Evolutionary conservation across 208 protist genomes (phyloP).

Genomic region (Novymonas esmeraldas): DNA sequence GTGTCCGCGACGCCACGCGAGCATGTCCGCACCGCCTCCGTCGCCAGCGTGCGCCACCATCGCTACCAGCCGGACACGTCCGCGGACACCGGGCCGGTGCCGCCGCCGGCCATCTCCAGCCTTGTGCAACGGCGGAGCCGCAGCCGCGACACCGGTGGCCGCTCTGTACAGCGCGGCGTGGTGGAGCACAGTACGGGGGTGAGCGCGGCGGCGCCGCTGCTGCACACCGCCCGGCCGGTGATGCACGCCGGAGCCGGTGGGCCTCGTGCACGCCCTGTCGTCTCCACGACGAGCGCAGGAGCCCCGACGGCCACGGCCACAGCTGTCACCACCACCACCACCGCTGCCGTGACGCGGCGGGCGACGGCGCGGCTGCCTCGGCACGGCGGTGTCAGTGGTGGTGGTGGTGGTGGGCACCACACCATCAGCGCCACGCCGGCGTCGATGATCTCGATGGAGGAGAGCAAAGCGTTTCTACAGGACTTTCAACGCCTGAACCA

Average conservation of each 20-base stretch:
- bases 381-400: not conserved
- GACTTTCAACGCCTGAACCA: slow-evolving; percentile 33
- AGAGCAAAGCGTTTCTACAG: slow-evolving; percentile 20
- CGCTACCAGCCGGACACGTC: not conserved
- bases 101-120: not conserved
- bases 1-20: not conserved
- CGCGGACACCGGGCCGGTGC: not conserved
- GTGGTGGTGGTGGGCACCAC: not conserved
- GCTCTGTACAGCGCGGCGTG: not conserved
- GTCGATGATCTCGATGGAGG: slow-evolving; percentile 33
- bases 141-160: not conserved
- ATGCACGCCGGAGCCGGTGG: not conserved
- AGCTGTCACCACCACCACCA: too few relatives aligned
- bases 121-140: too few relatives aligned
- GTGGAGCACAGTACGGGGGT: too few relatives aligned
- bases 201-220: too few relatives aligned
- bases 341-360: not conserved
- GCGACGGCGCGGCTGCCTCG: not conserved
- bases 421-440: slow-evolving; percentile 15
- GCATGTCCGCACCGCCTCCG: slow-evolving; percentile 6
- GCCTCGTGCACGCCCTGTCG: slow-evolving; percentile 1
- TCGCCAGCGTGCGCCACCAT: not conserved
- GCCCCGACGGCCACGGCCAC: not conserved
- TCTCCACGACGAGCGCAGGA: not conserved
- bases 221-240: not conserved